Percentiles rank a stretch among this genome's conserved stretches.
Evolutionary conservation across 2,329 filamentous ascomycete genomes (phyloP).

Genomic region (Anisogramma anomala): DNA sequence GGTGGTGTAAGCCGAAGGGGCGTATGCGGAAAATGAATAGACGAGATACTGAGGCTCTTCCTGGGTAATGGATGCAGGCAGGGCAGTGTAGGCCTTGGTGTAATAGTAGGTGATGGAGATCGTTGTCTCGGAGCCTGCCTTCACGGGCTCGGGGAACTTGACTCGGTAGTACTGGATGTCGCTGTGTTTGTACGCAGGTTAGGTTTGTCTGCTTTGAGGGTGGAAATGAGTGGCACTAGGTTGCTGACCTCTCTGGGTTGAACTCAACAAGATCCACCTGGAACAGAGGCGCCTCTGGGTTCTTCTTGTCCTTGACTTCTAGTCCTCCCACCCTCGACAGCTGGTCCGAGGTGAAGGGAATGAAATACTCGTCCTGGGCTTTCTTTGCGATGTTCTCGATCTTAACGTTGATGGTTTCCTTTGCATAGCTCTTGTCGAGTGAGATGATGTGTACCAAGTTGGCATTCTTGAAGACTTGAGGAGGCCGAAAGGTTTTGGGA

Average conservation of each 20-base stretch:
- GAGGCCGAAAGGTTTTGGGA: conserved; percentile 64
- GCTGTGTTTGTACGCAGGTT: conserved; percentile 29
- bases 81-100: conserved; percentile 65
- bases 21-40: conserved; percentile 78
- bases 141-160: conserved; percentile 62
- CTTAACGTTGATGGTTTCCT: conserved; percentile 87
- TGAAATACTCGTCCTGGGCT: conserved; percentile 79
- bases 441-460: conserved; percentile 87
- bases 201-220: background rate
- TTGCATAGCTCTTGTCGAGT: conserved; percentile 81
- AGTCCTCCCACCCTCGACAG: conserved; percentile 71
- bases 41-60: conserved; percentile 75
- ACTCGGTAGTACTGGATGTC: conserved; percentile 75
- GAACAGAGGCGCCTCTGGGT: conserved; percentile 56
- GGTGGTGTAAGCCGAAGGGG: conserved; percentile 71
- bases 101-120: conserved; percentile 77
- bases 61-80: conserved; percentile 75
- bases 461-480: conserved; percentile 84
- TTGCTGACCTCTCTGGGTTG: conserved; percentile 43
- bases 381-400: conserved; percentile 75
- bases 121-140: conserved; percentile 67
- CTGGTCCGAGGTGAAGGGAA: conserved; percentile 70
- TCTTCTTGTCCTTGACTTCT: conserved; percentile 88
- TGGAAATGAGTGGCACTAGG: background rate
- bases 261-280: conserved; percentile 55